These are phyloP conservation scores for Ilex asprella DNA, from an alignment of 257 asterid species.

Conservation along the genomic window DNA sequence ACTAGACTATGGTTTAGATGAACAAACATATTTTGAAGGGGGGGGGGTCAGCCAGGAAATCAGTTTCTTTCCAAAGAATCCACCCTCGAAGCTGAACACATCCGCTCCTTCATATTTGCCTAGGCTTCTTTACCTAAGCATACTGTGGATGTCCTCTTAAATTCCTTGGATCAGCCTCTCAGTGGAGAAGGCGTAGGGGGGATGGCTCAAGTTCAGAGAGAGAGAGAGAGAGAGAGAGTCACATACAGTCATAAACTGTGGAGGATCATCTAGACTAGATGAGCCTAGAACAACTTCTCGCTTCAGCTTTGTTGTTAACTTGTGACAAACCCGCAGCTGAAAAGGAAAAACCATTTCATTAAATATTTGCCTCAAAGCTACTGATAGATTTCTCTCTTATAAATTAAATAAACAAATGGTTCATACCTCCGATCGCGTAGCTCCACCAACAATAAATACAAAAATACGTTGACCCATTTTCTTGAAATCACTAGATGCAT, in stretches of 20 bases:
- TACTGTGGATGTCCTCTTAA: too few species aligned
- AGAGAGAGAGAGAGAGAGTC: conserved; percentile 13
- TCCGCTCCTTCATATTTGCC: too few species aligned
- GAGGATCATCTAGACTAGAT: conserved; percentile 96
- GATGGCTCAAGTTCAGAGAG: neutral
- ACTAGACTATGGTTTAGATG: too few species aligned
- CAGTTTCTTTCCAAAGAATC: neutral
- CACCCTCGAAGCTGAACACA: neutral
- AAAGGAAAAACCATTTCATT: conserved; percentile 10
- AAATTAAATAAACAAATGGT: neutral
- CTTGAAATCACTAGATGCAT: conserved; percentile 88
- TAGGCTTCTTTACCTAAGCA: too few species aligned
- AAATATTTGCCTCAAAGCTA: neutral
- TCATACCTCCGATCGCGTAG: conserved; percentile 94
- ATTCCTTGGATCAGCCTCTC: too few species aligned
- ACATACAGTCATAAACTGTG: conserved; percentile 83
- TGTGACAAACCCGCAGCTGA: conserved; percentile 96
- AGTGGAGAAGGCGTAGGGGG: neutral
- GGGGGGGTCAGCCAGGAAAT: too few species aligned
- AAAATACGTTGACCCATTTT: conserved; percentile 94
- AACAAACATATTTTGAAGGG: too few species aligned
- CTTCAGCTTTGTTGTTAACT: conserved; percentile 69
- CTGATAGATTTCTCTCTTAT: too few species aligned
- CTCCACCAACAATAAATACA: conserved; percentile 96
- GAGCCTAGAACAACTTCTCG: conserved; percentile 93